Evolutionary conservation across 495 filamentous ascomycete species (phyloP), one percentile per base, ranked within the genome.

Genomic region (Neurospora intermedia): DNA sequence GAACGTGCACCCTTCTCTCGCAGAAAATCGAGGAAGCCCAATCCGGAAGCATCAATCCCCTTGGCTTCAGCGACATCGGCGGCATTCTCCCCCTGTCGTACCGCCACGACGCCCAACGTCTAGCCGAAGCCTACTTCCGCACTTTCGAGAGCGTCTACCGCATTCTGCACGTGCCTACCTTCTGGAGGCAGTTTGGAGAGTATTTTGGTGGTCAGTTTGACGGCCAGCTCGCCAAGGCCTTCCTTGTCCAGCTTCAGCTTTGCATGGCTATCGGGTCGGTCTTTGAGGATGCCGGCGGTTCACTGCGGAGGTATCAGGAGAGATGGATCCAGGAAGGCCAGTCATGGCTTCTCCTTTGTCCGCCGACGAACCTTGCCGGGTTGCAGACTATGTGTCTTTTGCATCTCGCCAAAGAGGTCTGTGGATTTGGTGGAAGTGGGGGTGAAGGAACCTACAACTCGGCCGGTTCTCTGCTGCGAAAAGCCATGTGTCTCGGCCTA

Each of bases 281-380:
- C 76, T 84, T 85, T 31, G 87, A 91, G 70, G 88, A 89, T 31
- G 83, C 85, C 7, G 74, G 70, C 0, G 81, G 80, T 46, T 78
- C 84, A 38, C 79, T 85, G 35, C 86, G 89, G 38, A 81, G 80
- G 11, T 85, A 82, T 5, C 88, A 88, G 0, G 78, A 86, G 23
- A 83, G 87, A 74, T 93, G 91, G 91, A 83, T 91, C 4, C 84
- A 88, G 43, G 87, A 91, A 72, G 88, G 88, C 1, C 87, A 88
- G 62, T 85, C 85, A 69, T 93, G 89, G 89, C 81, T 91, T 2
- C 83, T 86, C 20, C 20, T 23, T 13, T 23, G 23, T 23, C 84
- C 82, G 31, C 85, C 88, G 0, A 79, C 76, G 5, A 86, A 86
- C 69, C 81, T 91, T 16, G 82, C 81, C 5, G 81, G 83, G n/a